phyloP scores from a whole-genome alignment of 1,284 basidiomycete genomes.

The Boletus sp. region DNA sequence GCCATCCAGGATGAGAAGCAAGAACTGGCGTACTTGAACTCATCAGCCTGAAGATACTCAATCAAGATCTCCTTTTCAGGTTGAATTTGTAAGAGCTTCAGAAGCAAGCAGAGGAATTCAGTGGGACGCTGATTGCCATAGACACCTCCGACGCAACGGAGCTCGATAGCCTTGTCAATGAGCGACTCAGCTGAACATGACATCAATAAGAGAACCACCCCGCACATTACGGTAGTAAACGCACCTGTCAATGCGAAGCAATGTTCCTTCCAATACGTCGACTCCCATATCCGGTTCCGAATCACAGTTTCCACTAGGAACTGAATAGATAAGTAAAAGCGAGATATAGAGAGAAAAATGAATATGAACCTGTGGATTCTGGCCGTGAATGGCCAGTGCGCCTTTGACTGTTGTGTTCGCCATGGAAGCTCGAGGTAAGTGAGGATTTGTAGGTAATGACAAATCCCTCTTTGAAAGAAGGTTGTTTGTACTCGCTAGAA shows the following conservation, averaged over 20 bases:
- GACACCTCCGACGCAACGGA: conserved; percentile 87
- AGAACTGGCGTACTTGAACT: conserved; percentile 84
- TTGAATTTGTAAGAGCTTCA: conserved; percentile 95
- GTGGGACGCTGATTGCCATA: conserved; percentile 92
- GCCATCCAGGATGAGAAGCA: not conserved
- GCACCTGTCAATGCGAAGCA: conserved; percentile 88
- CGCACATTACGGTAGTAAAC: conserved; percentile 8
- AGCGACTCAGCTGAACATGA: conserved; percentile 72
- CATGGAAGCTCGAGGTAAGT: conserved; percentile 44
- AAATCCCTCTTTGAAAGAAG: not conserved
- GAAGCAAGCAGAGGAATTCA: conserved; percentile 84
- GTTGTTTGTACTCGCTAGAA: conserved; percentile 26
- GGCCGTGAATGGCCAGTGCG: conserved; percentile 85
- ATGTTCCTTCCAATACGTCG: conserved; percentile 94
- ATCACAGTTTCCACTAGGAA: conserved; percentile 97
- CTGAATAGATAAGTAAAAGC: conserved; percentile 44
- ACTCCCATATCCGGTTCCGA: conserved; percentile 94
- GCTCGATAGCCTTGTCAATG: conserved; percentile 87
- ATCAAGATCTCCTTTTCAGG: conserved; percentile 95
- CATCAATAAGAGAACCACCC: conserved; percentile 3
- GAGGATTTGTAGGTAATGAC: not conserved
- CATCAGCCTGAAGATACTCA: conserved; percentile 92
- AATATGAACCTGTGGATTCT: conserved; percentile 76
- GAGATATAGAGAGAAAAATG: not conserved
- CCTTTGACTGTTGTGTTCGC: conserved; percentile 87